Conservation (phyloP, 495 filamentous ascomycete species). For the Bombardia bombarda region DNA sequence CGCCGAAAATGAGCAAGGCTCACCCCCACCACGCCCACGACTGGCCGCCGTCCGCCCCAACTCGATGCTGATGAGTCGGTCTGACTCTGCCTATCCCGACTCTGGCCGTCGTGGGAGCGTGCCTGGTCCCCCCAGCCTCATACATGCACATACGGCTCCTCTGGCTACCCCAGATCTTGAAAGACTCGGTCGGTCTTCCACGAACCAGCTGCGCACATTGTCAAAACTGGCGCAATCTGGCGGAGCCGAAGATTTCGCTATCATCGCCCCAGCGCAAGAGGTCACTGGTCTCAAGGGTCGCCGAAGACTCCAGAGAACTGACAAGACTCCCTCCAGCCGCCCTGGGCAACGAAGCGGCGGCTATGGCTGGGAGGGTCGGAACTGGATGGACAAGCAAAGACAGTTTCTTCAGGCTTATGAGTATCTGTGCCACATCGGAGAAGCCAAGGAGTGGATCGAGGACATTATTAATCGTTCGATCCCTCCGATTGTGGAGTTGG, state of each 20-base stretch:
- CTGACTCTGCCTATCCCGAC: too few relatives aligned
- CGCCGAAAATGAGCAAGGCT: constrained; percentile 22
- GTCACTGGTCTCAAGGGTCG: constrained; percentile 83
- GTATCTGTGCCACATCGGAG: constrained; percentile 97
- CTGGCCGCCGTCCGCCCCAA: constrained; percentile 40
- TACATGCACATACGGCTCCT: constrained; percentile 39
- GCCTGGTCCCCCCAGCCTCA: constrained; percentile 25
- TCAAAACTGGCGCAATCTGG: constrained; percentile 75
- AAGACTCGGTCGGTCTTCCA: constrained; percentile 73
- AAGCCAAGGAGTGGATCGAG: constrained; percentile 99
- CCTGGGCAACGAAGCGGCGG: constrained; percentile 41
- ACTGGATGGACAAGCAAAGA: constrained; percentile 98
- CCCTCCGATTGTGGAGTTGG: constrained; percentile 90
- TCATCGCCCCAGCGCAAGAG: constrained; percentile 65
- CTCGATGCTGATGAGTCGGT: constrained; percentile 45
- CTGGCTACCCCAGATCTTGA: constrained; percentile 63
- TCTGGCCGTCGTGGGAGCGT: constrained; percentile 30
- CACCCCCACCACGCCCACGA: constrained; percentile 26
- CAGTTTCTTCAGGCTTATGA: constrained; percentile 97
- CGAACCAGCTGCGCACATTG: constrained; percentile 78
- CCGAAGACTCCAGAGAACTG: constrained; percentile 69
- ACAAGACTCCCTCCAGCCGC: constrained; percentile 36
- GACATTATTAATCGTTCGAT: constrained; percentile 83
- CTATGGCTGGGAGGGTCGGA: constrained; percentile 73
- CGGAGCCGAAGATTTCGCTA: constrained; percentile 67